Percentiles rank a stretch among this genome's conserved stretches.
phyloP scores from a whole-genome alignment of 2,329 filamentous ascomycete species.

The Trichoderma pleuroti region DNA sequence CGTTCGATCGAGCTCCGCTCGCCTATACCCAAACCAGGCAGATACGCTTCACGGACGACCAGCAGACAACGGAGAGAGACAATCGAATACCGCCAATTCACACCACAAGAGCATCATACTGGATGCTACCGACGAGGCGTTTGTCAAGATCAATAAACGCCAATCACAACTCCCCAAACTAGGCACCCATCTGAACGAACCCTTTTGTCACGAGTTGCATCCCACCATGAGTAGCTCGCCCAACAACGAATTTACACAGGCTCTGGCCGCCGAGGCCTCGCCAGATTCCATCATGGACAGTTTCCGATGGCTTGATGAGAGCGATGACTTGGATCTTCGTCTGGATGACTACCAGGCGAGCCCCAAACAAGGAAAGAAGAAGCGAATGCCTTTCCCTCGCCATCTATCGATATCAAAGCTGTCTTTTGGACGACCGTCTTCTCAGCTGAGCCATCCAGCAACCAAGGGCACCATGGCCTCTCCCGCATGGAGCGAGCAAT shows the following conservation, averaged over 20 bases:
- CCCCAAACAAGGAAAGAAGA: constrained; percentile 37
- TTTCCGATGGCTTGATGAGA: constrained; percentile 72
- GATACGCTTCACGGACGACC: background rate
- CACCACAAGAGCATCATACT: constrained; percentile 54
- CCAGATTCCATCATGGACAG: constrained; percentile 60
- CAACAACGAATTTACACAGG: constrained; percentile 21
- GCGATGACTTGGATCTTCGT: constrained; percentile 66
- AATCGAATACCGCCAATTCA: constrained; percentile 15
- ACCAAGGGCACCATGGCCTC: constrained; percentile 40
- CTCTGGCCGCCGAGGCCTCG: constrained; percentile 29
- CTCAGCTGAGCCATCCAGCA: constrained; percentile 47
- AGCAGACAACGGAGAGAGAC: constrained; percentile 19
- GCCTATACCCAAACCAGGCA: constrained; percentile 14
- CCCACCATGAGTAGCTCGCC: constrained; percentile 28
- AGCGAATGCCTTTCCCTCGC: constrained; percentile 62
- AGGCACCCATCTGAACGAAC: constrained; percentile 6
- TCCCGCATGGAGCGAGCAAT: constrained; percentile 27
- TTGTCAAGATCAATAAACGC: constrained; percentile 27
- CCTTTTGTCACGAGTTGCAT: background rate
- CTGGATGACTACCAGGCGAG: constrained; percentile 69
- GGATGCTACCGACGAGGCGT: constrained; percentile 29
- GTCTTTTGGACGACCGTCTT: constrained; percentile 54
- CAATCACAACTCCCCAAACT: constrained; percentile 26
- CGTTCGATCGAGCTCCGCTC: constrained; percentile 21
- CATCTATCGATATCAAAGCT: constrained; percentile 68